These are phyloP conservation scores for Punctularia strigosozonata DNA, from an alignment of 768 basidiomycete species.

Conservation along the genomic window DNA sequence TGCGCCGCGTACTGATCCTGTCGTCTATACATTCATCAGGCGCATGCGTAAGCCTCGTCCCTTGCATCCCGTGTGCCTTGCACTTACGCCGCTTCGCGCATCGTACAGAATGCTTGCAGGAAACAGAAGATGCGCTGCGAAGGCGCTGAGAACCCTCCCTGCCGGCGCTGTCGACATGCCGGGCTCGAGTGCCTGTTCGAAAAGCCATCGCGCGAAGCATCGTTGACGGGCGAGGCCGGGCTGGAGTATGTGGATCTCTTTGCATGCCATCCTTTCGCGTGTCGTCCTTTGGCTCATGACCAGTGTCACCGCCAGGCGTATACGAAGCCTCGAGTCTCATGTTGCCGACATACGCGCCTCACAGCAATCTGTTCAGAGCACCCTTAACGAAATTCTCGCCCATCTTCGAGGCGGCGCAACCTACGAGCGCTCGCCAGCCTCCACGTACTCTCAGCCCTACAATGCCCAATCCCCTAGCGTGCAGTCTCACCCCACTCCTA, in stretches of 20 bases:
- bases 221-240: constrained; percentile 80
- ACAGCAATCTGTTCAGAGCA: constrained; percentile 67
- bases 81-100: too few species aligned
- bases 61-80: constrained; percentile 1
- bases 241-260: constrained; percentile 51
- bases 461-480: constrained; percentile 56
- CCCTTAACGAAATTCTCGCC: constrained; percentile 67
- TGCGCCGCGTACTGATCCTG: constrained; percentile 8
- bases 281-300: constrained; percentile 10
- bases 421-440: constrained; percentile 48
- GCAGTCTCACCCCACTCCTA: constrained; percentile 38
- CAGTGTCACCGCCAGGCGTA: constrained; percentile 46
- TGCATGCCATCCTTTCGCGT: constrained; percentile 1
- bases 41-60: constrained; percentile 55
- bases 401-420: constrained; percentile 52
- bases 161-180: constrained; percentile 82
- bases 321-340: constrained; percentile 78
- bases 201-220: constrained; percentile 81
- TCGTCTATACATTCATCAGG: constrained; percentile 31
- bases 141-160: constrained; percentile 95
- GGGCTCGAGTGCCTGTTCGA: constrained; percentile 92
- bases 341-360: constrained; percentile 73
- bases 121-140: constrained; percentile 98
- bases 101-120: constrained; percentile 76
- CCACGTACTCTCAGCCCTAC: constrained; percentile 41